Evolutionary conservation across 257 asterid genomes (phyloP).

Genomic region (Striga asiatica): DNA sequence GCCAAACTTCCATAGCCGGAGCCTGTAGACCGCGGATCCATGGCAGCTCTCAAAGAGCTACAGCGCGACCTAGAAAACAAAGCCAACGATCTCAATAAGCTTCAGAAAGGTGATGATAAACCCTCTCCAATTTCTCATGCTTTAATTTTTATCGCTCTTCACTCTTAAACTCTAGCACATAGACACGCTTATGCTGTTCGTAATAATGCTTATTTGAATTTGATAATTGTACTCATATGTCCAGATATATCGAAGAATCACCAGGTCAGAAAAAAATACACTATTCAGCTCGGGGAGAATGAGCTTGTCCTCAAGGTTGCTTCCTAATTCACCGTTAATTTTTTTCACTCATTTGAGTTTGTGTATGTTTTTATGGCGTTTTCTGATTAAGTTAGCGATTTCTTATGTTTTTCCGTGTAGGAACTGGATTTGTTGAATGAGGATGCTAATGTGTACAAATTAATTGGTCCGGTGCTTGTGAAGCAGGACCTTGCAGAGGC

Average conservation of each 20-base stretch:
- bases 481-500: constrained; percentile 98
- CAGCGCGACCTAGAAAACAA: constrained; percentile 85
- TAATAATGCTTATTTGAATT: constrained; percentile 3
- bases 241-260: constrained; percentile 80
- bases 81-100: constrained; percentile 68
- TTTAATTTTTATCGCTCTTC: too few species aligned
- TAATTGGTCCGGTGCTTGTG: constrained; percentile 93
- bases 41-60: constrained; percentile 49
- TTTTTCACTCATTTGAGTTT: background rate
- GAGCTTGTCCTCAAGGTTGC: constrained; percentile 87
- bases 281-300: constrained; percentile 92
- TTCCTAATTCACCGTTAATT: background rate
- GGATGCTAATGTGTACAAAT: constrained; percentile 85
- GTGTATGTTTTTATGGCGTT: background rate
- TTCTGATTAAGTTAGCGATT: background rate
- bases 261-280: constrained; percentile 78
- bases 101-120: constrained; percentile 63
- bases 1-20: constrained; percentile 12
- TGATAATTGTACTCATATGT: background rate
- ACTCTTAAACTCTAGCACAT: constrained; percentile 21
- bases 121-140: background rate
- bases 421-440: constrained; percentile 82
- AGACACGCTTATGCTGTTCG: background rate
- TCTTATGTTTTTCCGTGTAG: constrained; percentile 26
- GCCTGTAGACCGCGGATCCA: constrained; percentile 23